Conservation (phyloP, 2,329 filamentous ascomycete genomes). For the Penicillium fuscoglaucum region DNA sequence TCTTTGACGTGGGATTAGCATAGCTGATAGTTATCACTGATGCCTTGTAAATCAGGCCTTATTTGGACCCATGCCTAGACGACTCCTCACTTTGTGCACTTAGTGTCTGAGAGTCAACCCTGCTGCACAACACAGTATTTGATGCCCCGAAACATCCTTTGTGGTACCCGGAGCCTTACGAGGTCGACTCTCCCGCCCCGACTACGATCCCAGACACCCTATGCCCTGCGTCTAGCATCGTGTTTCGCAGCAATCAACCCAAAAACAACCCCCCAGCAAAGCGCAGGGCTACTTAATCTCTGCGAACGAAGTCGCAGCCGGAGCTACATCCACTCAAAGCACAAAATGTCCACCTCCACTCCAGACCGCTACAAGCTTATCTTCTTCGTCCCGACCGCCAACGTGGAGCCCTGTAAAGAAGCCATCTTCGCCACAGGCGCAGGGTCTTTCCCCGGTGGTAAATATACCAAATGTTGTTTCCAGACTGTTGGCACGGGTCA, state of each 20-base stretch:
- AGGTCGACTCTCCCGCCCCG: slow-evolving; percentile 1
- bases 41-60: no score
- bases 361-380: slow-evolving; percentile 44
- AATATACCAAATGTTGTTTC: slow-evolving; percentile 45
- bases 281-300: not conserved
- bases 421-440: slow-evolving; percentile 46
- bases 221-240: not conserved
- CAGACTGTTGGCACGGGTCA: slow-evolving; percentile 44
- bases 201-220: not conserved
- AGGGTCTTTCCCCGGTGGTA: slow-evolving; percentile 43
- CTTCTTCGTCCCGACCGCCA: slow-evolving; percentile 45
- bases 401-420: slow-evolving; percentile 43
- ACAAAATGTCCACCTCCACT: slow-evolving; percentile 28
- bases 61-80: not conserved
- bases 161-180: not conserved
- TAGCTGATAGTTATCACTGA: no score
- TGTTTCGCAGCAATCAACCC: not conserved
- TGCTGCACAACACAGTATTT: not conserved
- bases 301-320: not conserved
- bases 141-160: not conserved
- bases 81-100: slow-evolving; percentile 1
- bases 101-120: slow-evolving; percentile 1
- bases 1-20: no score
- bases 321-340: not conserved
- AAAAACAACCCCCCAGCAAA: not conserved